Conservation (phyloP, 2,329 filamentous ascomycete genomes). For the Graphilbum sp. region DNA sequence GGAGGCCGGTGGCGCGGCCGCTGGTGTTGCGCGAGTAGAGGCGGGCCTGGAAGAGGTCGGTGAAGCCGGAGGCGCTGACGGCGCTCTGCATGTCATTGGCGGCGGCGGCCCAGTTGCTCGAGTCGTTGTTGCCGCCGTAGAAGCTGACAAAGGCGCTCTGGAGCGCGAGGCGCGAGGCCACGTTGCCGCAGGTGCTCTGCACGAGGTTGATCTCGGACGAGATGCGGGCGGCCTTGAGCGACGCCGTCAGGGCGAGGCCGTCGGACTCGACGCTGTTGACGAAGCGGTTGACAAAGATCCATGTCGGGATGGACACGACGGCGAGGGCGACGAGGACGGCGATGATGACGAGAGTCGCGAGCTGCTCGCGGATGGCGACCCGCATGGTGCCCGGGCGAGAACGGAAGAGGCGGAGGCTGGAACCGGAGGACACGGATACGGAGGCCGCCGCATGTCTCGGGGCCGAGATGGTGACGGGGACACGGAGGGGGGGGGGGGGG, state of each 20-base stretch:
- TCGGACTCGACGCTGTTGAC: constrained; percentile 35
- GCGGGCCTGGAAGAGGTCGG: constrained; percentile 50
- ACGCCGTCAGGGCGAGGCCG: constrained; percentile 61
- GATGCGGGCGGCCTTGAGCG: constrained; percentile 71
- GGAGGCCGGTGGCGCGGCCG: constrained; percentile 35
- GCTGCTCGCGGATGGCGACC: constrained; percentile 75
- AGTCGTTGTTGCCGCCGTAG: constrained; percentile 37
- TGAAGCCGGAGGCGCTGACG: constrained; percentile 41
- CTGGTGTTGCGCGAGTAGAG: constrained; percentile 55
- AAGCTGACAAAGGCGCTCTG: constrained; percentile 35
- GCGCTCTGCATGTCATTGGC: constrained; percentile 53
- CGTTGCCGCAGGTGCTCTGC: constrained; percentile 55
- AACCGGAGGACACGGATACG: constrained; percentile 6
- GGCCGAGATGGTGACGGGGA: too few species aligned
- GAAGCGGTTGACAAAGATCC: constrained; percentile 40
- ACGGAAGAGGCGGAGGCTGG: constrained; percentile 11
- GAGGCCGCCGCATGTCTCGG: constrained; percentile 15
- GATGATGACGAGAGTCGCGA: constrained; percentile 62
- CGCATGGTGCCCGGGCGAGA: constrained; percentile 52
- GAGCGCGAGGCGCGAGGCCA: constrained; percentile 49
- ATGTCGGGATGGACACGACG: constrained; percentile 64
- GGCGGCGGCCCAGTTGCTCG: constrained; percentile 43
- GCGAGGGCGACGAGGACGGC: constrained; percentile 59
- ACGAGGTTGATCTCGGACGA: constrained; percentile 64
- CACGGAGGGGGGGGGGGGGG: too few species aligned